Evolutionary conservation across 2,329 filamentous ascomycete species (phyloP).

Genomic region (Didymella lethalis): DNA sequence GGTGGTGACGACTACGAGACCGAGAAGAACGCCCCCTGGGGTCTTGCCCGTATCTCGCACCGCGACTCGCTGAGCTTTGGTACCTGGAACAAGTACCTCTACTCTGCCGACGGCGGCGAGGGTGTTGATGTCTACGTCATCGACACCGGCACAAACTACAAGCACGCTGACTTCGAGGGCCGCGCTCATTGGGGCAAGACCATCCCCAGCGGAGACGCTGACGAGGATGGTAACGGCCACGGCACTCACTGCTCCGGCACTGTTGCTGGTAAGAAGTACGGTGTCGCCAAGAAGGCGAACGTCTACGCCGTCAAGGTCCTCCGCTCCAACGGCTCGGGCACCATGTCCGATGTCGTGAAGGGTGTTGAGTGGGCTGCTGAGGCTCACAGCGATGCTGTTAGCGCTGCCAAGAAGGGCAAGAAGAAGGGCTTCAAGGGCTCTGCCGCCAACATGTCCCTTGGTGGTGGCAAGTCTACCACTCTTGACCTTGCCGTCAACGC

Average conservation of each 20-base stretch:
- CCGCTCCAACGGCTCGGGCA: conserved; percentile 93
- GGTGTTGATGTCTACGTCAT: conserved; percentile 99
- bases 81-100: conserved; percentile 98
- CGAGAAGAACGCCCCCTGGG: conserved; percentile 98
- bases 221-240: conserved; percentile 96
- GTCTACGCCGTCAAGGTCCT: conserved; percentile 98
- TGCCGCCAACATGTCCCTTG: conserved; percentile 98
- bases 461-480: conserved; percentile 93
- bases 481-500: conserved; percentile 94
- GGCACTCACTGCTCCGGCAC: conserved; percentile 99
- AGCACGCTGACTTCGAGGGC: conserved; percentile 97
- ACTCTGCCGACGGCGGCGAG: conserved; percentile 86
- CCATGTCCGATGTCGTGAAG: conserved; percentile 98
- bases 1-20: conserved; percentile 61
- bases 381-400: conserved; percentile 77
- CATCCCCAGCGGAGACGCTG: conserved; percentile 82
- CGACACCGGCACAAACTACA: conserved; percentile 92
- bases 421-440: conserved; percentile 98
- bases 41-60: conserved; percentile 97
- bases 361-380: conserved; percentile 94
- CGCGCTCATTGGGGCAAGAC: conserved; percentile 98
- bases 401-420: conserved; percentile 83
- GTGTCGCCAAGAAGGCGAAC: conserved; percentile 98
- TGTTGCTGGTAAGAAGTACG: conserved; percentile 97
- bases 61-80: conserved; percentile 85